Conservation (phyloP, 805 yeast genomes). For the Pichia manshurica region DNA sequence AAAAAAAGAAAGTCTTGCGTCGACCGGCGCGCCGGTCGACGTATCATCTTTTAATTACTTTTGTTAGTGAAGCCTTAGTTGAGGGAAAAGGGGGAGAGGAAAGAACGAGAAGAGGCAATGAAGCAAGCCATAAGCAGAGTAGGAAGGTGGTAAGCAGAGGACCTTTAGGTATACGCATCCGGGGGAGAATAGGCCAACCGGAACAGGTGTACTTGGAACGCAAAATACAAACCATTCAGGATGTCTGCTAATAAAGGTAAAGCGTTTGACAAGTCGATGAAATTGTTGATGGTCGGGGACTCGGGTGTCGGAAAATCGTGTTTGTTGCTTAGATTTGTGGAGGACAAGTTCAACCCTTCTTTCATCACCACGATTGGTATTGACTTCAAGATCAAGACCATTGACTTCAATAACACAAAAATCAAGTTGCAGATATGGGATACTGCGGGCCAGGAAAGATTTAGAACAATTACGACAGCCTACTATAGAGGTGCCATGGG, state of each 20-base stretch:
- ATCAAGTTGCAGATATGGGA: slow-evolving; percentile 96
- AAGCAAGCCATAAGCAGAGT: no score
- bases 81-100: no score
- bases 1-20: no score
- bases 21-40: no score
- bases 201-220: no score
- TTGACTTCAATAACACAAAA: slow-evolving; percentile 86
- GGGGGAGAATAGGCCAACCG: no score
- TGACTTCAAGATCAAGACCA: slow-evolving; percentile 95
- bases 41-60: no score
- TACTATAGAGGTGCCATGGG: slow-evolving; percentile 90
- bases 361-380: slow-evolving; percentile 98
- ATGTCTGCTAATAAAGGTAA: slow-evolving; percentile 58
- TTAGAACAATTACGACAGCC: slow-evolving; percentile 90
- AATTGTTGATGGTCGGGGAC: slow-evolving; percentile 89
- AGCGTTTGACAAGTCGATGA: slow-evolving; percentile 85
- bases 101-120: no score
- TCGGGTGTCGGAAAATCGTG: slow-evolving; percentile 88
- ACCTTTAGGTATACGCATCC: no score
- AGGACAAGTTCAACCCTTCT: slow-evolving; percentile 92
- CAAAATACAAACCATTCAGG: neutral
- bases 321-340: slow-evolving; percentile 85
- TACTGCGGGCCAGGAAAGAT: slow-evolving; percentile 96
- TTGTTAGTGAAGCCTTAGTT: no score
- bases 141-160: no score